Conservation (phyloP, 305 asterid species). For the Solanum hybrid region DNA sequence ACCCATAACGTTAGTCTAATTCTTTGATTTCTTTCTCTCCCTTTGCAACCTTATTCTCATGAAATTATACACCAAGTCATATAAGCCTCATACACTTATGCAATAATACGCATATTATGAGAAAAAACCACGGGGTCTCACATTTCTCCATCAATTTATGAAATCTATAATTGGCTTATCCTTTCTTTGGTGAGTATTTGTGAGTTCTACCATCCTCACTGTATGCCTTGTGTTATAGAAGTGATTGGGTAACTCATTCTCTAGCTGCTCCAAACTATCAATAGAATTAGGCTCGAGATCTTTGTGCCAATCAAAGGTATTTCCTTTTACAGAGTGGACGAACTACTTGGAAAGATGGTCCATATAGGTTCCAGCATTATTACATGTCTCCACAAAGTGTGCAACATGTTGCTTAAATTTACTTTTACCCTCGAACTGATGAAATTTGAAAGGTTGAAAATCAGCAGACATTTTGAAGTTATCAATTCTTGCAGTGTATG, state of each 20-base stretch:
- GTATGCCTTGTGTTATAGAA: not conserved
- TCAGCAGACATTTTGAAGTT: not conserved
- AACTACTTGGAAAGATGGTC: not conserved
- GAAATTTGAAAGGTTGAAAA: not conserved
- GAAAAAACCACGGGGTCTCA: not conserved
- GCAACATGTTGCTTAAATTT: not conserved
- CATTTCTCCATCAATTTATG: not conserved
- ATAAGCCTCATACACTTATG: too few relatives aligned
- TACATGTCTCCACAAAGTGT: not conserved
- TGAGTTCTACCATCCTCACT: not conserved
- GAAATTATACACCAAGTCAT: too few relatives aligned
- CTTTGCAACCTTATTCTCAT: too few relatives aligned
- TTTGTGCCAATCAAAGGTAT: not conserved
- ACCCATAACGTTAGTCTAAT: too few relatives aligned
- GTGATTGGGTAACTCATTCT: not conserved
- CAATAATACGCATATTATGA: too few relatives aligned
- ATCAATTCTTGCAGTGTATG: not conserved
- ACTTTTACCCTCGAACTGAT: not conserved
- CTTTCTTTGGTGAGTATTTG: not conserved
- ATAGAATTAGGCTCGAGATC: not conserved
- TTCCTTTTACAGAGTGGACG: not conserved
- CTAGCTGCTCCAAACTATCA: not conserved
- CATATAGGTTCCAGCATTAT: not conserved
- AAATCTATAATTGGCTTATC: not conserved
- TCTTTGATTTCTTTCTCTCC: too few relatives aligned